Base-by-base conservation (phyloP, 2,329 filamentous ascomycete genomes). In the Neodidymelliopsis sp. region DNA sequence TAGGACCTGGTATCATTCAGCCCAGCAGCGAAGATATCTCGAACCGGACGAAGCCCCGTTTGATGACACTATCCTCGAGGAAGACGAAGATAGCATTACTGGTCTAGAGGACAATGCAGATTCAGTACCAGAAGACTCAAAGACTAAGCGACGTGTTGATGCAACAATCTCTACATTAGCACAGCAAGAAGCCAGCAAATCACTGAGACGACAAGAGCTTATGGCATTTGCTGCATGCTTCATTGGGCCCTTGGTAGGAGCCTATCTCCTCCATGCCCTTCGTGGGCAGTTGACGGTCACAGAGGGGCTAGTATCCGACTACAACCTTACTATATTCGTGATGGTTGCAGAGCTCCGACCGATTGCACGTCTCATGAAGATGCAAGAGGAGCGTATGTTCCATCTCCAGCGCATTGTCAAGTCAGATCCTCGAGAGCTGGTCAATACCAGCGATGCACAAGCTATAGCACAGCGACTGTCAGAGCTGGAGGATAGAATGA, bases 311-410 rank as follows among this genome's bases (percentile, higher is more conserved):
- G 87, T 97, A 6, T 96, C 91, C 4, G 90, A 96, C 71, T 95
- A 93, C 75, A 97, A 97, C 71, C 79, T 97, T 44, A 91, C 88
- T 10, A 90, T 97, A 41, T 97, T 97, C 71, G 78, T 96, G 2
- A 81, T 96, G 13, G 90, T 89, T 1, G 89, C 93, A 3, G 93
- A 97, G 73, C 78, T 97, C 20, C 86, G 90, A 3, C 93, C 93
- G 0, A 77, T 91, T 37, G 84, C 89, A 1, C 92, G 97, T 66
- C 75, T 95, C 19, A 84, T 96, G 54, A 90, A 87, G 66, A 82
- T 97, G 63, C 81, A 95, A 4, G 87, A 91, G 63, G 82, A 84
- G 11, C 84, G 90, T 24, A 96, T 91, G 2, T 77, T 95, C 7
- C 86, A 92, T 64, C 80, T 97, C 1, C 92, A 97, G 71, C 84